Percentiles rank a stretch among this genome's conserved stretches.
These are phyloP conservation scores for Pichia norvegensis DNA, from an alignment of 1,139 yeast species.

Conservation along the genomic window DNA sequence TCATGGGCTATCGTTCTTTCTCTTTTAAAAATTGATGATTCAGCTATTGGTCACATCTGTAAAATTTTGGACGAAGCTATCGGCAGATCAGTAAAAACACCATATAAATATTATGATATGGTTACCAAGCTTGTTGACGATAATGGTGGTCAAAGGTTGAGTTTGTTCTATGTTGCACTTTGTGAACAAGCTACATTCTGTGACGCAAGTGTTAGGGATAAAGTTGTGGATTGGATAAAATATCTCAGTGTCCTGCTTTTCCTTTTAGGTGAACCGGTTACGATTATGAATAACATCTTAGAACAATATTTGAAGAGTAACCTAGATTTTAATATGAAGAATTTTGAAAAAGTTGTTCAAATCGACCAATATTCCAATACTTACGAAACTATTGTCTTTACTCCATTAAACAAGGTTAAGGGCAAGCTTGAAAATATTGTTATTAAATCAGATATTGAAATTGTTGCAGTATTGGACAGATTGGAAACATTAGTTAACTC, in stretches of 20 bases:
- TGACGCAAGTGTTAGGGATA: slow-evolving; percentile 26
- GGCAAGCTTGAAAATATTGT: slow-evolving; percentile 25
- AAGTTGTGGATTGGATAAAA: slow-evolving; percentile 42
- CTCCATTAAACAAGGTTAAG: slow-evolving; percentile 23
- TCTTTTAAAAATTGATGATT: slow-evolving; percentile 8
- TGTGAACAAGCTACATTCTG: slow-evolving; percentile 68
- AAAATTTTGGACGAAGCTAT: slow-evolving; percentile 64
- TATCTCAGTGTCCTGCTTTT: slow-evolving; percentile 37
- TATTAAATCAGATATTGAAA: slow-evolving; percentile 41
- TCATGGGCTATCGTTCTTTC: slow-evolving; percentile 24
- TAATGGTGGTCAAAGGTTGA: slow-evolving; percentile 21
- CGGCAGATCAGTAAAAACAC: slow-evolving; percentile 60
- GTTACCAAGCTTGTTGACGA: slow-evolving; percentile 20
- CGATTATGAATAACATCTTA: slow-evolving; percentile 29
- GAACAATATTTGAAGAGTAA: slow-evolving; percentile 21
- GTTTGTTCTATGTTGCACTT: slow-evolving; percentile 61
- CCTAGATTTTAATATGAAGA: slow-evolving; percentile 4
- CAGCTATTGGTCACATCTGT: slow-evolving; percentile 37
- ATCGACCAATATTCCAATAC: slow-evolving; percentile 1
- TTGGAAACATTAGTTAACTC: slow-evolving; percentile 29
- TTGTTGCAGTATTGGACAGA: slow-evolving; percentile 38
- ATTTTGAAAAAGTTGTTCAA: slow-evolving; percentile 3
- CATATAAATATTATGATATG: slow-evolving; percentile 74
- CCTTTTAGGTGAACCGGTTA: slow-evolving; percentile 48
- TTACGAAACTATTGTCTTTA: slow-evolving; percentile 22